A percentile compares a stretch with the other conserved stretches of the same genome.
Evolutionary conservation across 2,329 filamentous ascomycete genomes (phyloP).

Genomic region (Cylindrodendrum hubeiense): DNA sequence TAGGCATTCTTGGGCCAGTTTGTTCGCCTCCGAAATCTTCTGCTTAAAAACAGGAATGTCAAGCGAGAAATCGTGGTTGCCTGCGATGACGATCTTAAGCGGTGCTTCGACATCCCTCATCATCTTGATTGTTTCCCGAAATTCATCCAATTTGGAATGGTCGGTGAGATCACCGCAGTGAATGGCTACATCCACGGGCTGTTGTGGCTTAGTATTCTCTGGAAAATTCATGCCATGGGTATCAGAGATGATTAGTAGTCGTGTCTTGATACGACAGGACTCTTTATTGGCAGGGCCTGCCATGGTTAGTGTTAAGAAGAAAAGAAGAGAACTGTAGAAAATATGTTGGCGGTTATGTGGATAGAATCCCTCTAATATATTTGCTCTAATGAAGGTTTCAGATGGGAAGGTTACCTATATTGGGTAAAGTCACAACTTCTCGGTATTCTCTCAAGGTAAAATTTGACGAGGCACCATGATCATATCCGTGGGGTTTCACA

Average conservation of each 20-base stretch:
- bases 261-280: slow-evolving; percentile 17
- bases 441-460: too few species aligned
- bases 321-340: too few species aligned
- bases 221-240: slow-evolving; percentile 29
- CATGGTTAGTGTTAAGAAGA: too few species aligned
- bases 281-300: too few species aligned
- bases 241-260: slow-evolving; percentile 34
- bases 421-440: too few species aligned
- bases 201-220: background rate
- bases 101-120: slow-evolving; percentile 56
- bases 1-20: slow-evolving; percentile 15
- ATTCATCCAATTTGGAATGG: slow-evolving; percentile 57
- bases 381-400: too few species aligned
- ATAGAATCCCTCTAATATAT: too few species aligned
- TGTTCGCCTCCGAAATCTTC: slow-evolving; percentile 39
- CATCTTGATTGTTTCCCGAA: slow-evolving; percentile 50
- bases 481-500: too few species aligned
- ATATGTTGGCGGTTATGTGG: too few species aligned
- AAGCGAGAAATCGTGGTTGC: slow-evolving; percentile 64
- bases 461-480: too few species aligned
- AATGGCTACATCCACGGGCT: slow-evolving; percentile 56
- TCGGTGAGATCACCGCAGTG: slow-evolving; percentile 65
- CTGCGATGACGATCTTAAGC: slow-evolving; percentile 63
- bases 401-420: too few species aligned
- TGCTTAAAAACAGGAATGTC: slow-evolving; percentile 50